phyloP scores from a whole-genome alignment of 768 basidiomycete genomes.

The Hygrocybe punicea region DNA sequence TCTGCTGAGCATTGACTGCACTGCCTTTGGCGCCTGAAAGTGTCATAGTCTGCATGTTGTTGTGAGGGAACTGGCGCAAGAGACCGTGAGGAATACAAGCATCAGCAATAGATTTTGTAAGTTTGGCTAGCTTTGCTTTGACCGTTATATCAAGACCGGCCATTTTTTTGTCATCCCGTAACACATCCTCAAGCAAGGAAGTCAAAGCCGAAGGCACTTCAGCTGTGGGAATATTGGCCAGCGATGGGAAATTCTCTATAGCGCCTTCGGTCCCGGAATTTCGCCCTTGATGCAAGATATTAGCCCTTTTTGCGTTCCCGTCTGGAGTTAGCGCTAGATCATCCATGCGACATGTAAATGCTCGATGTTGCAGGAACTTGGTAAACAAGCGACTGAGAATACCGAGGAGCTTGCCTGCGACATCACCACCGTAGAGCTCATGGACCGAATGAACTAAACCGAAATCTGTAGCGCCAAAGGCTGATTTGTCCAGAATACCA shows the following conservation, averaged over 20 bases:
- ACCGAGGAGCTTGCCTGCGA: conserved; percentile 87
- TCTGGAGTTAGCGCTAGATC: conserved; percentile 86
- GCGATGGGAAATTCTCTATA: conserved; percentile 84
- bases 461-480: conserved; percentile 93
- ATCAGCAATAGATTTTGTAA: conserved; percentile 88
- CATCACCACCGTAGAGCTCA: conserved; percentile 87
- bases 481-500: conserved; percentile 94
- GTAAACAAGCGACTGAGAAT: conserved; percentile 93
- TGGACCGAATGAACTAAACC: conserved; percentile 97
- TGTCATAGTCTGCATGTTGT: conserved; percentile 99
- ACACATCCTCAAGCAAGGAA: conserved; percentile 80
- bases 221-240: conserved; percentile 46
- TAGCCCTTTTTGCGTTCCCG: conserved; percentile 66
- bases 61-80: conserved; percentile 91
- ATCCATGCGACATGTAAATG: conserved; percentile 98
- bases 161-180: conserved; percentile 96
- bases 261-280: conserved; percentile 83
- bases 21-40: conserved; percentile 97
- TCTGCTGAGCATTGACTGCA: conserved; percentile 94
- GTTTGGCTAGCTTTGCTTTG: conserved; percentile 78
- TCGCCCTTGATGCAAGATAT: conserved; percentile 63
- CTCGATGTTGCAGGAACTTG: conserved; percentile 93
- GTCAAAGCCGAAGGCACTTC: conserved; percentile 59
- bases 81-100: conserved; percentile 82
- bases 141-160: conserved; percentile 92